Base-by-base conservation (phyloP, 108 stramenopile species). In the Phaeodactylum tricornutum region DNA sequence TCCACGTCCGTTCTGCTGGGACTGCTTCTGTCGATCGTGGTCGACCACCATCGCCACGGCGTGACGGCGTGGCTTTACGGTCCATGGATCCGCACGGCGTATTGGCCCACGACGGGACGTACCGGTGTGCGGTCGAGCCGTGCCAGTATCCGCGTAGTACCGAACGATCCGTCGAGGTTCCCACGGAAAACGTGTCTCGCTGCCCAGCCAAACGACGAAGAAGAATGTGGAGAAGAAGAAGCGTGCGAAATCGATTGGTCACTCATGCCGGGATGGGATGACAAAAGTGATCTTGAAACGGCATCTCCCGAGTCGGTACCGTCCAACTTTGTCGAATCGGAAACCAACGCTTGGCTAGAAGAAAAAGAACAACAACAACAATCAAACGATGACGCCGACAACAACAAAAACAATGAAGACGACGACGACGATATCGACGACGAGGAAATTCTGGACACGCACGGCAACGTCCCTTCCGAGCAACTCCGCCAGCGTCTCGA, bases 141-240 rank as follows among this genome's bases (percentile, higher is more conserved):
- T n/a, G n/a, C n/a, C n/a, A n/a, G n/a, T n/a, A n/a, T n/a, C n/a
- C n/a, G n/a, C n/a, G n/a, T n/a, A n/a, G n/a, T n/a, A n/a, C n/a
- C n/a, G n/a, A n/a, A n/a, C n/a, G n/a, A n/a, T n/a, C n/a, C n/a
- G n/a, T n/a, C n/a, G n/a, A n/a, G n/a, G n/a, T n/a, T n/a, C n/a
- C n/a, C n/a, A n/a, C n/a, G n/a, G n/a, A n/a, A n/a, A n/a, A n/a
- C n/a, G n/a, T n/a, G n/a, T n/a, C n/a, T n/a, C n/a, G n/a, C n/a
- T n/a, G n/a, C n/a, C 33, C 11, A 8, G 12, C 11, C 8, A 11
- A 34, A 34, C 33, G 33, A 9, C 8, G 39, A 41, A 5, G 39
- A 41, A 41, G 39, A 41, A 41, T 41, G 39, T 41, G 9, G 9
- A 4, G 16, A 15, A 5, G 39, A 41, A 41, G 39, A 41, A 41